These are phyloP conservation scores for Begonia fuchsioides DNA, from an alignment of 306 rosid genomes.

Conservation along the genomic window DNA sequence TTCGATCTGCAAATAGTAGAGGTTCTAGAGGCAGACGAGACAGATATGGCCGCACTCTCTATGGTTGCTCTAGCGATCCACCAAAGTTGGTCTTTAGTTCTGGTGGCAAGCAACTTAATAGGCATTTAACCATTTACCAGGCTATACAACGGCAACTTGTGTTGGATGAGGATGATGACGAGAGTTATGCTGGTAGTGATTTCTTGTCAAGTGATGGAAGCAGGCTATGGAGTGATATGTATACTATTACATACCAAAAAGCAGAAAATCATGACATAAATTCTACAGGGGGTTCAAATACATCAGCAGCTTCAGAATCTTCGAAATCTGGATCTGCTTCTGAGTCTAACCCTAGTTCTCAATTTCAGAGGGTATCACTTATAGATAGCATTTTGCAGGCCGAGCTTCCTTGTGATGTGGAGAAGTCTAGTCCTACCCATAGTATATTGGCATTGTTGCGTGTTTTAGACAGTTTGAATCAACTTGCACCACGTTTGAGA, in stretches of 20 bases:
- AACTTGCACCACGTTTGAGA: slow-evolving; percentile 83
- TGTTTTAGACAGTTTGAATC: slow-evolving; percentile 91
- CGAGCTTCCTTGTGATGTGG: slow-evolving; percentile 92
- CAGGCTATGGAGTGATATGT: slow-evolving; percentile 94
- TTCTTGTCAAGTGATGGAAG: slow-evolving; percentile 74
- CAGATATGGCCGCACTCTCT: slow-evolving; percentile 61
- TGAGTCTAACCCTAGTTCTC: slow-evolving; percentile 41
- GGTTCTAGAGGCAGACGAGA: slow-evolving; percentile 86
- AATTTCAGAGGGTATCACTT: slow-evolving; percentile 53
- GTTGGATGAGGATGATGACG: slow-evolving; percentile 92
- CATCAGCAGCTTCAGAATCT: slow-evolving; percentile 36
- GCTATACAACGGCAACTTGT: slow-evolving; percentile 93
- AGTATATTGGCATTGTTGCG: slow-evolving; percentile 73
- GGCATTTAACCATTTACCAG: slow-evolving; percentile 89
- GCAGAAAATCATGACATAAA: slow-evolving; percentile 63
- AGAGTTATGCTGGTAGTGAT: slow-evolving; percentile 70
- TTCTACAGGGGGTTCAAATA: slow-evolving; percentile 52
- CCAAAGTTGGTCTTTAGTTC: slow-evolving; percentile 71
- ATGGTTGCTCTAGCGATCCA: slow-evolving; percentile 58
- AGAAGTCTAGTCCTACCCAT: slow-evolving; percentile 76
- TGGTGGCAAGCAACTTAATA: slow-evolving; percentile 86
- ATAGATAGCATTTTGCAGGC: slow-evolving; percentile 89
- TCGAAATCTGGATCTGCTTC: slow-evolving; percentile 45
- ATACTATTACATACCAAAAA: slow-evolving; percentile 81
- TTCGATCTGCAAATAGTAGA: slow-evolving; percentile 72